These are phyloP conservation scores for Macrolepiota dolichaula DNA, from an alignment of 768 basidiomycete species.

Conservation along the genomic window DNA sequence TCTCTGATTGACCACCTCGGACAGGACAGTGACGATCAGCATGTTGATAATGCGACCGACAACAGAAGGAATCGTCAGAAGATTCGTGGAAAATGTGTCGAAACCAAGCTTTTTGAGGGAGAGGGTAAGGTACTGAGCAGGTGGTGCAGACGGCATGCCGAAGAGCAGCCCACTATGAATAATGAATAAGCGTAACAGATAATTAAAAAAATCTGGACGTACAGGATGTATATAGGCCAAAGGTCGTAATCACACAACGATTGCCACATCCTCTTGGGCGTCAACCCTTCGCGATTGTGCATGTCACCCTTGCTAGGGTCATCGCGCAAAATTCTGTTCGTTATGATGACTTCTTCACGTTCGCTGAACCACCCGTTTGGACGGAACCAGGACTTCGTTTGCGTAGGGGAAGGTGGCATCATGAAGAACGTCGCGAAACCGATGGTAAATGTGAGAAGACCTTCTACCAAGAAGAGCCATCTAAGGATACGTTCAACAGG, in stretches of 20 bases:
- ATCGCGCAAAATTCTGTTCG: constrained; percentile 56
- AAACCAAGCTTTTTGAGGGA: constrained; percentile 57
- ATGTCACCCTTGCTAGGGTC: constrained; percentile 66
- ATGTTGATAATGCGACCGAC: constrained; percentile 51
- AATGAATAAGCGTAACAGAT: no score
- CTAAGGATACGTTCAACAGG: constrained; percentile 15
- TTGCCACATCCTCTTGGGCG: constrained; percentile 44
- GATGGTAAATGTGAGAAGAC: constrained; percentile 40
- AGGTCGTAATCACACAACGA: constrained; percentile 60
- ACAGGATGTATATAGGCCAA: constrained; percentile 65
- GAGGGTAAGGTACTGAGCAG: constrained; percentile 55
- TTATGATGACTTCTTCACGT: constrained; percentile 59
- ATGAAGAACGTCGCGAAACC: constrained; percentile 53
- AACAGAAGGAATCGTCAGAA: constrained; percentile 56
- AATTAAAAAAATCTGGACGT: constrained; percentile 7
- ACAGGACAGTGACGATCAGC: constrained; percentile 45
- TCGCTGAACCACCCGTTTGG: constrained; percentile 65
- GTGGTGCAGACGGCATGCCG: constrained; percentile 45
- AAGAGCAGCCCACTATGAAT: constrained; percentile 46
- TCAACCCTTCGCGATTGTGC: constrained; percentile 67
- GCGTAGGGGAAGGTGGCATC: constrained; percentile 60
- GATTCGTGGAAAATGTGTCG: constrained; percentile 56
- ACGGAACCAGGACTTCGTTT: constrained; percentile 54
- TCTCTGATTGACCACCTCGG: constrained; percentile 51
- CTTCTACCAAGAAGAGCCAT: constrained; percentile 62